Evolutionary conservation across 176 grass and related monocot genomes (phyloP).

Genomic region (Coix lacrymajobi): DNA sequence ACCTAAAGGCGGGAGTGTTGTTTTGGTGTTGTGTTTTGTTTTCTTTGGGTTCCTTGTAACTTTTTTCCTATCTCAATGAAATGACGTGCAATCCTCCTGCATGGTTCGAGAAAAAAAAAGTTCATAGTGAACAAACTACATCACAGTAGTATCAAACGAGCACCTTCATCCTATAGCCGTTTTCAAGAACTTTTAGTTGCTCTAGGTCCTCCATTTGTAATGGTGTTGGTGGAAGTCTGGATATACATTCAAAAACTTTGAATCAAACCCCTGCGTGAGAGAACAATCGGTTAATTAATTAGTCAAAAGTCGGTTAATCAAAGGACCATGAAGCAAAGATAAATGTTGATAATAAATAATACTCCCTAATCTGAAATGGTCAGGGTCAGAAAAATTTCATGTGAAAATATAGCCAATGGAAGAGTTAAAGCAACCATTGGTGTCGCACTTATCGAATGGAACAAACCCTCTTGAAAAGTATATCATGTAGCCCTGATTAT

Average conservation of each 20-base stretch:
- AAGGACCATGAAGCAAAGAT: background rate
- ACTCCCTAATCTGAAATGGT: conserved; percentile 75
- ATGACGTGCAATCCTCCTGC: too few relatives aligned
- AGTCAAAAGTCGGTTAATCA: background rate
- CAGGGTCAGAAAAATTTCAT: background rate
- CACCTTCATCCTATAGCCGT: conserved; percentile 89
- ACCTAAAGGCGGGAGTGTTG: too few relatives aligned
- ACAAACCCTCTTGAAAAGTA: conserved; percentile 95
- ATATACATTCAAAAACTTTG: conserved; percentile 85
- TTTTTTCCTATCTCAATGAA: too few relatives aligned
- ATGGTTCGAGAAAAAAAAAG: too few relatives aligned
- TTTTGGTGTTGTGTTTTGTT: too few relatives aligned
- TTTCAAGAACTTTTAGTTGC: conserved; percentile 97
- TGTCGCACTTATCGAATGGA: conserved; percentile 79
- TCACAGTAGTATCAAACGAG: background rate
- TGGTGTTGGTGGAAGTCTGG: conserved; percentile 57
- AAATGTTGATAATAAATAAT: too few relatives aligned
- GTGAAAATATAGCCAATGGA: background rate
- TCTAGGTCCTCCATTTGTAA: conserved; percentile 92
- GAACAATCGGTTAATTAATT: background rate
- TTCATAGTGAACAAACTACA: background rate
- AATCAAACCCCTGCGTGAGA: conserved; percentile 65
- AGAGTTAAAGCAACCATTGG: background rate
- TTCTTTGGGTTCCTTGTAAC: too few relatives aligned
- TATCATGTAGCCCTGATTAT: conserved; percentile 83